phyloP scores from a whole-genome alignment of 192 early-diverging fungal species.

The Coemansia sp. region DNA sequence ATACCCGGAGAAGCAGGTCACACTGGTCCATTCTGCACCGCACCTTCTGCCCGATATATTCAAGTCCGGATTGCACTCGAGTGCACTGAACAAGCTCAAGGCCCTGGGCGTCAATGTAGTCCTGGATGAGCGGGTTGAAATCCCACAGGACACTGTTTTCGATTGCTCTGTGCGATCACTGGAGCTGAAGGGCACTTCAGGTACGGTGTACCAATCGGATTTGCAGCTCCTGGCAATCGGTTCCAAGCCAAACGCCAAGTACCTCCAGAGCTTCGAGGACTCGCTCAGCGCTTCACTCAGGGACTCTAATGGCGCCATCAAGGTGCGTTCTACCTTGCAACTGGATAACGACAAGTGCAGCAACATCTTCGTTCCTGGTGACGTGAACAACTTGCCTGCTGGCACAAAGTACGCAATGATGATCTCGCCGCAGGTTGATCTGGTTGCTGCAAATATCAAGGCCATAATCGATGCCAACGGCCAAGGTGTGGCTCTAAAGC shows the following conservation, averaged over 20 bases:
- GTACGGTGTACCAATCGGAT: constrained; percentile 56
- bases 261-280: constrained; percentile 43
- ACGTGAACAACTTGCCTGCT: constrained; percentile 46
- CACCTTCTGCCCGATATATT: constrained; percentile 54
- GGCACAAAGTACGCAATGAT: constrained; percentile 35
- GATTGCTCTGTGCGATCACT: constrained; percentile 37
- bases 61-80: constrained; percentile 39
- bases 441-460: constrained; percentile 35
- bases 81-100: constrained; percentile 44
- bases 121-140: constrained; percentile 54
- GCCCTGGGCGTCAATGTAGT: constrained; percentile 53
- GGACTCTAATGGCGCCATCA: constrained; percentile 41
- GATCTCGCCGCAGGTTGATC: constrained; percentile 19
- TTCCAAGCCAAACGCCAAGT: constrained; percentile 44
- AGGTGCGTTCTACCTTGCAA: constrained; percentile 55
- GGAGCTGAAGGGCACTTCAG: constrained; percentile 50
- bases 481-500: constrained; percentile 7
- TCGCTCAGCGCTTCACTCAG: constrained; percentile 25
- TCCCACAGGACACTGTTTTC: constrained; percentile 27
- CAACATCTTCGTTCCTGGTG: constrained; percentile 59
- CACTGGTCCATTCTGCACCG: constrained; percentile 49
- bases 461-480: constrained; percentile 23
- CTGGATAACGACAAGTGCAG: constrained; percentile 20
- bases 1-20: constrained; percentile 53
- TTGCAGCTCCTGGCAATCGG: constrained; percentile 58